These are phyloP conservation scores for Neonectria punicea DNA, from an alignment of 2,329 filamentous ascomycete species.

Conservation along the genomic window DNA sequence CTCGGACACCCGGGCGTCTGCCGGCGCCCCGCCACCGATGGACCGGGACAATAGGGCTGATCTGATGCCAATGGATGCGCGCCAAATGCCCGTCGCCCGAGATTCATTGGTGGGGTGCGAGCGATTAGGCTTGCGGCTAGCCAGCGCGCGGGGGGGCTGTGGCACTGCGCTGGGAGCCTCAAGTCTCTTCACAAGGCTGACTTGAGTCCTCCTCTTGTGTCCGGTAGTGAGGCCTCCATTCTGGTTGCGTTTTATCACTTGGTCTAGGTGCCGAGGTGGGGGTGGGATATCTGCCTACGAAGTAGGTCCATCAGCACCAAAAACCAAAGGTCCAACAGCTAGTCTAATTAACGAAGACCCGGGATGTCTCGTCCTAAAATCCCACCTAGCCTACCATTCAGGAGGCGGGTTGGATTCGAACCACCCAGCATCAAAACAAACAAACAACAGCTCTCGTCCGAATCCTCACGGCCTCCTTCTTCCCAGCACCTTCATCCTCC, in stretches of 20 bases:
- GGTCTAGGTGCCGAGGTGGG: too few species aligned
- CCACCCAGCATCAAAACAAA: not conserved
- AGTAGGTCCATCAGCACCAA: not conserved
- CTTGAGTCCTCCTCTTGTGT: not conserved
- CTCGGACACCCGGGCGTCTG: not conserved
- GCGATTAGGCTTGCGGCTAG: not conserved
- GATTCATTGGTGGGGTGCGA: not conserved
- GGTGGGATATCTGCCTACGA: too few species aligned
- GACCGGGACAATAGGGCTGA: not conserved
- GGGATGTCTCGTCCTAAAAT: not conserved
- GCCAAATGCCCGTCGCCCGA: not conserved
- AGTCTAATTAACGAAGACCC: not conserved
- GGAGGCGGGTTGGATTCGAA: not conserved
- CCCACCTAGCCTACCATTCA: not conserved
- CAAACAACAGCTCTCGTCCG: not conserved
- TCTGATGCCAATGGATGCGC: not conserved
- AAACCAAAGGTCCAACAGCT: not conserved
- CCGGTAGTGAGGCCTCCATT: not conserved
- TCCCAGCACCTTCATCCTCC: conserved; percentile 2
- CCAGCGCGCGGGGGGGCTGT: not conserved
- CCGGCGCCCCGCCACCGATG: not conserved
- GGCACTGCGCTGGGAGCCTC: not conserved
- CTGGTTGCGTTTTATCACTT: too few species aligned
- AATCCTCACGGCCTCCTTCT: too few species aligned
- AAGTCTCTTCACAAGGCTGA: conserved; percentile 7